Evolutionary conservation across 139 green algal genomes (phyloP), one percentile per base, ranked within the genome.

Genomic region (Volvox africanus): DNA sequence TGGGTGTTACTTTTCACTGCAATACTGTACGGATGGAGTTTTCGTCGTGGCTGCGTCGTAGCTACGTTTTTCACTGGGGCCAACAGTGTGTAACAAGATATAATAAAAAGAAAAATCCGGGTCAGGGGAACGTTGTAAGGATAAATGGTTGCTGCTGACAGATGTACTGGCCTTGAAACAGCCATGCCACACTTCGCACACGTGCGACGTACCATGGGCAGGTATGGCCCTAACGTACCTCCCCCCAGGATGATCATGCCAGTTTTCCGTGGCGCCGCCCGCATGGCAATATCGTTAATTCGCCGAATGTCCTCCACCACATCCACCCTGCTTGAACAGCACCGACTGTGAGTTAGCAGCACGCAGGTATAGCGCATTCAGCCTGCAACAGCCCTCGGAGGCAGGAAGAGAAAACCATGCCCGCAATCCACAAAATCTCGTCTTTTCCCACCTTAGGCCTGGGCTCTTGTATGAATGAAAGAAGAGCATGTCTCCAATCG

Each of bases 401-500:
- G 50, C 22, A 73, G 65, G 65, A 73, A 30, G 11, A 28, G 65
- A 73, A 24, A 73, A 9, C 65, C 21, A 28, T 12, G 62, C 62
- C 17, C 62, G 62, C 17, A 69, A 26, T 26, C 62, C 17, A 69
- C 19, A 69, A n/a, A n/a, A 55, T 55, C 44, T 55, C 44, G 44
- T 9, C 44, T 9, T 55, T 12, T 5, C 65, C 65, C 65, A 84
- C 92, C 92, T 71, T 3, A 90, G 85, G 35, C 88, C 92, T 26
- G 96, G 95, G 73, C 94, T 95, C 83, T 98, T 97, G 93, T 97
- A 99, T 1, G 96, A 97, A 93, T 99, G 98, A 95, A 99, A 99
- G 93, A 98, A 99, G 5, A 99, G 93, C 98, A 99, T 99, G 96
- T 99, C 98, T 1, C 95, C 97, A 24, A 99, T 97, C 82, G 94